Evolutionary conservation across 2,329 filamentous ascomycete species (phyloP).

Genomic region (Colletotrichum gloeosporioides): DNA sequence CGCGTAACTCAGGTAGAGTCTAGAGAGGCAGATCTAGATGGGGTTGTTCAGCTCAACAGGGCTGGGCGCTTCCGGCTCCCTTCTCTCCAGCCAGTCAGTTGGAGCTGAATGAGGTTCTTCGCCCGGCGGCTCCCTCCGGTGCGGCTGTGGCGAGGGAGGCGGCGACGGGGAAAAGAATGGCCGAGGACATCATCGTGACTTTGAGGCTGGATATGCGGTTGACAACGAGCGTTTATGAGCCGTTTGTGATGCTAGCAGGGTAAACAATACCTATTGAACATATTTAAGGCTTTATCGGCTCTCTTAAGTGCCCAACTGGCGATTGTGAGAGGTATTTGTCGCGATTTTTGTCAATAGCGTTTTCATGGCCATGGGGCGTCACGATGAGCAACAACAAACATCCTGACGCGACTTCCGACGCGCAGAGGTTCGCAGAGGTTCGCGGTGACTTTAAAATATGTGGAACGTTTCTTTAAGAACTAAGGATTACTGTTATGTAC

Average conservation of each 20-base stretch:
- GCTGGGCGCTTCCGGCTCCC: background rate
- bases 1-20: background rate
- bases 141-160: background rate
- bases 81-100: background rate
- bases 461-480: rapidly evolving
- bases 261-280: rapidly evolving
- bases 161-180: background rate
- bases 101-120: background rate
- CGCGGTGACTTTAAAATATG: background rate
- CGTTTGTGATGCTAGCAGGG: background rate
- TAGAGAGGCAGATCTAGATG: background rate
- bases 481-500: rapidly evolving
- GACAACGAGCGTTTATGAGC: rapidly evolving
- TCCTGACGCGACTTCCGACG: rapidly evolving
- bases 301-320: rapidly evolving
- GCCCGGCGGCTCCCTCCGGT: background rate
- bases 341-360: background rate
- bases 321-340: background rate
- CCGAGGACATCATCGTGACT: background rate
- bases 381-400: background rate
- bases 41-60: background rate
- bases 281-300: rapidly evolving
- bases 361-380: background rate
- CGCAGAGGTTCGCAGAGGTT: rapidly evolving
- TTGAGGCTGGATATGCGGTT: background rate